Conservation (phyloP, 306 rosid genomes). For the Prosopis cineraria region DNA sequence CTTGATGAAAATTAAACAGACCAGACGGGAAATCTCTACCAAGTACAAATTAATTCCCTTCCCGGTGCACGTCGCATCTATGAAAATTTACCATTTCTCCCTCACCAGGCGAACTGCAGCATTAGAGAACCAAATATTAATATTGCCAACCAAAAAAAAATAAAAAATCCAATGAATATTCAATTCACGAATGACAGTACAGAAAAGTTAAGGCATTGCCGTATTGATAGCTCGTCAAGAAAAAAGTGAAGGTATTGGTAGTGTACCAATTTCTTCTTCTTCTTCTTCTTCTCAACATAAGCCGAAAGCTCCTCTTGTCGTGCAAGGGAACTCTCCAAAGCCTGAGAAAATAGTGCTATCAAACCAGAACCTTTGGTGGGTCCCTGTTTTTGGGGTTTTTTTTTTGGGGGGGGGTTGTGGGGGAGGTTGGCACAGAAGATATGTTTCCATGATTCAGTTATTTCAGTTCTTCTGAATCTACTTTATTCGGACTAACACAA, state of each 20-base stretch:
- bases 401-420: too few relatives aligned
- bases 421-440: not conserved
- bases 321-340: constrained; percentile 68
- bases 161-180: not conserved
- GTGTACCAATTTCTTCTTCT: constrained; percentile 48
- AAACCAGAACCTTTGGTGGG: not conserved
- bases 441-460: not conserved
- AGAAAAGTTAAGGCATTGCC: constrained; percentile 13
- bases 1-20: constrained; percentile 41
- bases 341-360: constrained; percentile 43
- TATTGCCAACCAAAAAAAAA: not conserved
- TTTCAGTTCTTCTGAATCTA: not conserved
- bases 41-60: constrained; percentile 23
- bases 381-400: too few relatives aligned
- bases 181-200: constrained; percentile 13
- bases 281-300: constrained; percentile 65
- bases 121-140: constrained; percentile 24
- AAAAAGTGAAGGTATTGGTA: constrained; percentile 1
- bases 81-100: constrained; percentile 18
- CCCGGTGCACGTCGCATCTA: constrained; percentile 22
- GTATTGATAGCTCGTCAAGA: not conserved
- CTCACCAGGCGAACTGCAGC: constrained; percentile 41
- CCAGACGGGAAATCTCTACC: constrained; percentile 42
- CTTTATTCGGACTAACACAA: not conserved
- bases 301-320: constrained; percentile 69